Conservation (phyloP, 2,329 filamentous ascomycete genomes). For the Ophiocordyceps unilateralis region DNA sequence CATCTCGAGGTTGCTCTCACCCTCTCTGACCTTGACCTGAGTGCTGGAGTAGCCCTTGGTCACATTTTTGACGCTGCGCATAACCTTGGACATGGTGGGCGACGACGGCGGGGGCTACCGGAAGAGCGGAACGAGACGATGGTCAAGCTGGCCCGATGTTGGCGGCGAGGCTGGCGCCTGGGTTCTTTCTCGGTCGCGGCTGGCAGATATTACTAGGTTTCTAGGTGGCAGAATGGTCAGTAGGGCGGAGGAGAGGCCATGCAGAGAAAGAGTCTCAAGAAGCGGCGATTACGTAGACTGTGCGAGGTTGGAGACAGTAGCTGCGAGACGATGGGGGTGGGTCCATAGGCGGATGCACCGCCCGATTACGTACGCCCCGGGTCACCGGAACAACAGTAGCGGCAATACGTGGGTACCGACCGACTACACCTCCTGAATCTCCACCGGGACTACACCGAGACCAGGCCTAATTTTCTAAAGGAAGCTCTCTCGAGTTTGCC, state of each 20-base stretch:
- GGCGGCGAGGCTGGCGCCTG: background rate
- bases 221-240: background rate
- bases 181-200: background rate
- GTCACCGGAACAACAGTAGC: no score
- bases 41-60: conserved; percentile 95
- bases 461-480: no score
- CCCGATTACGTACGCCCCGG: no score
- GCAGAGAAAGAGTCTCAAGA: background rate
- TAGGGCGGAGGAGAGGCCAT: background rate
- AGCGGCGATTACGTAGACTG: background rate
- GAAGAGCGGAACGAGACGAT: background rate
- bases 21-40: conserved; percentile 97
- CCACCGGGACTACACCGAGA: no score
- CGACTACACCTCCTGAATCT: no score
- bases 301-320: background rate
- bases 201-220: background rate
- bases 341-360: no score
- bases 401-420: no score
- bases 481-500: no score
- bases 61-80: conserved; percentile 96
- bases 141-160: background rate
- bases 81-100: conserved; percentile 78
- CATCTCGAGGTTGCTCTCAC: conserved; percentile 28
- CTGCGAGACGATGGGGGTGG: background rate
- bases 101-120: conserved; percentile 4